Conservation (phyloP, 2,329 filamentous ascomycete species). For the Alternaria angustiovoidea region DNA sequence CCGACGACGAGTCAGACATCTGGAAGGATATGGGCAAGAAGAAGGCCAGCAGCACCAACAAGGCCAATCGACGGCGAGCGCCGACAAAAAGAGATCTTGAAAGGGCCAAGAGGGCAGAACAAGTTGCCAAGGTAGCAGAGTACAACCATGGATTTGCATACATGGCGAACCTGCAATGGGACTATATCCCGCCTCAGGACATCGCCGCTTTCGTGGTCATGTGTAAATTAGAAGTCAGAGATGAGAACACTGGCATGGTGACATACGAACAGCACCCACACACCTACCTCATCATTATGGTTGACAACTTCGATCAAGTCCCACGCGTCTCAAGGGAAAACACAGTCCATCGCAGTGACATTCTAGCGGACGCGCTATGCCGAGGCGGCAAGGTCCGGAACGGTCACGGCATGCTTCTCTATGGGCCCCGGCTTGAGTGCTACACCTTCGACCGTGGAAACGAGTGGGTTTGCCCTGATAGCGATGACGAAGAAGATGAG, state of each 20-base stretch:
- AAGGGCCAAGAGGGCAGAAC: background rate
- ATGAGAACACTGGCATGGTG: background rate
- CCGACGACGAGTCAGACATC: conserved; percentile 13
- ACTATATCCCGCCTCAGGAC: conserved; percentile 24
- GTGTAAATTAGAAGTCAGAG: background rate
- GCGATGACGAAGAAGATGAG: background rate
- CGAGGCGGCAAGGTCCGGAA: conserved; percentile 18
- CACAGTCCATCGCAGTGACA: conserved; percentile 27
- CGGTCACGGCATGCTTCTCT: conserved; percentile 34
- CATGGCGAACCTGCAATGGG: conserved; percentile 9
- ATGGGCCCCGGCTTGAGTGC: conserved; percentile 35
- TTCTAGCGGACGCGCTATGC: conserved; percentile 30
- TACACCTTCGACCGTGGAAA: conserved; percentile 29
- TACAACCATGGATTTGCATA: background rate
- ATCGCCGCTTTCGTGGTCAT: conserved; percentile 34
- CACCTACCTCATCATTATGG: conserved; percentile 34
- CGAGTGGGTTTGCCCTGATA: background rate
- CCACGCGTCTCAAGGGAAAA: conserved; percentile 16
- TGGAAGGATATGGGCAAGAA: background rate
- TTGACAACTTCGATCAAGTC: conserved; percentile 31
- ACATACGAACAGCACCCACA: conserved; percentile 13
- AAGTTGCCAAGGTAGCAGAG: background rate
- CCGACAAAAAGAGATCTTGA: conserved; percentile 4
- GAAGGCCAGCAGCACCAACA: conserved; percentile 4
- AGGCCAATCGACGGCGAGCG: background rate